A percentile compares a stretch with the other conserved stretches of the same genome.
Evolutionary conservation across 2,329 filamentous ascomycete species (phyloP).

Genomic region (Calonectria montana): DNA sequence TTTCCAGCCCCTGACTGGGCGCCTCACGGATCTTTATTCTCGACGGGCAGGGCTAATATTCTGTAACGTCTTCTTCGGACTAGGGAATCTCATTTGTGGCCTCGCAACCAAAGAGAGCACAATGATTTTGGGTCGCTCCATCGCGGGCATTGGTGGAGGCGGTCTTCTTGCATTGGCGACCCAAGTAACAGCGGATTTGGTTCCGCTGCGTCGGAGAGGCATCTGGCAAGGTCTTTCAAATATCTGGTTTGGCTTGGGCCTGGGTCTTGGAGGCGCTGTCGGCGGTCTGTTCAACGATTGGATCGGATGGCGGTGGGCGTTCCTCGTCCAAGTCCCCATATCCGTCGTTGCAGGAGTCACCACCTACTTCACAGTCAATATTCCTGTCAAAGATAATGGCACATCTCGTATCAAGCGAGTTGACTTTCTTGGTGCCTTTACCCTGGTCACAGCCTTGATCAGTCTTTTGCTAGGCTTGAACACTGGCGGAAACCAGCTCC

Average conservation of each 20-base stretch:
- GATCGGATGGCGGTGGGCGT: neutral
- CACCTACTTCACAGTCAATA: neutral
- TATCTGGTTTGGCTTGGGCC: neutral
- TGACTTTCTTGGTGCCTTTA: neutral
- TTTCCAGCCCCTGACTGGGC: neutral
- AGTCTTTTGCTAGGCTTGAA: neutral
- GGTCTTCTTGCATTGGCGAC: neutral
- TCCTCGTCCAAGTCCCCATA: neutral
- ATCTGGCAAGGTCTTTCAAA: neutral
- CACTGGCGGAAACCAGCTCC: neutral
- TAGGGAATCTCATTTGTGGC: neutral
- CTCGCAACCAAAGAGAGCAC: neutral
- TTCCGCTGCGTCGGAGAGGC: neutral
- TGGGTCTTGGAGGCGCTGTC: neutral
- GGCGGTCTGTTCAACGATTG: slow-evolving; percentile 1
- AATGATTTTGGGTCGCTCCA: neutral
- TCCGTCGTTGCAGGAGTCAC: neutral
- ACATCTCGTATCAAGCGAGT: neutral
- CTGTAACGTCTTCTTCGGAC: neutral
- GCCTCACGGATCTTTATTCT: neutral
- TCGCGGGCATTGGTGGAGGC: neutral
- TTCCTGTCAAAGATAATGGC: neutral
- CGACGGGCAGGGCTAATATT: neutral
- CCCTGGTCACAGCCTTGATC: neutral
- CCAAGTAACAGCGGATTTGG: neutral